A percentile compares a stretch with the other conserved stretches of the same genome.
These are phyloP conservation scores for Coniochaeta sp. DNA, from an alignment of 2,329 filamentous ascomycete genomes.

Conservation along the genomic window DNA sequence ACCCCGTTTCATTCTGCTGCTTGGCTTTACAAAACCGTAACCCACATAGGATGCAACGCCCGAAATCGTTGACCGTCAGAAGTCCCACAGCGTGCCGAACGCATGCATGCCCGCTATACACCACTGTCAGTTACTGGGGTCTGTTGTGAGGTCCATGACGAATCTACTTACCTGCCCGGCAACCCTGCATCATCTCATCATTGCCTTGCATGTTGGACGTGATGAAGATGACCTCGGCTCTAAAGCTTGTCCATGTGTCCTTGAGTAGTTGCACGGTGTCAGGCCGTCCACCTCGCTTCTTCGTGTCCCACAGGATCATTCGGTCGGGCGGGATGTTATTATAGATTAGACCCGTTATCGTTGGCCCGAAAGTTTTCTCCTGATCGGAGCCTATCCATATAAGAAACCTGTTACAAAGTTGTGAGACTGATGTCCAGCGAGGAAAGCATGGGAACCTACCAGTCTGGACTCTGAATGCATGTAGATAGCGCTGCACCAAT, in stretches of 20 bases:
- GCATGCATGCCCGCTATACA: conserved; percentile 25
- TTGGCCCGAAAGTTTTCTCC: conserved; percentile 31
- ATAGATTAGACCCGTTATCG: conserved; percentile 27
- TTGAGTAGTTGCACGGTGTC: conserved; percentile 28
- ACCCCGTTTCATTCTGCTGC: background rate
- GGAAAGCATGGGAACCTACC: conserved; percentile 13
- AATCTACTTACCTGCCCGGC: conserved; percentile 20
- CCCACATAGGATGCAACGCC: background rate
- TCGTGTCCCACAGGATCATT: conserved; percentile 34
- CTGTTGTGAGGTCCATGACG: too few species aligned
- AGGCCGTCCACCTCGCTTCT: conserved; percentile 30
- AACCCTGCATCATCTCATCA: conserved; percentile 35
- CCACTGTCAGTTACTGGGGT: background rate
- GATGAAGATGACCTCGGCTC: conserved; percentile 34
- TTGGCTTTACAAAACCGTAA: background rate
- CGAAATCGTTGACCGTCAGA: conserved; percentile 15
- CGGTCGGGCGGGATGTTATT: conserved; percentile 30
- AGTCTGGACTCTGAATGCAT: conserved; percentile 30
- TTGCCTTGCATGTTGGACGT: conserved; percentile 31
- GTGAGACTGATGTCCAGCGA: background rate
- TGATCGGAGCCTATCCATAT: conserved; percentile 35
- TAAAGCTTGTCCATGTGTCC: conserved; percentile 29
- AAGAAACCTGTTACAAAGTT: conserved; percentile 23
- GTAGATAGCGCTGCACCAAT: conserved; percentile 32
- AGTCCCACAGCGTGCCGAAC: conserved; percentile 31